Evolutionary conservation across 805 yeast species (phyloP), one percentile per base, ranked within the genome.

Genomic region (Candida nanaspora): DNA sequence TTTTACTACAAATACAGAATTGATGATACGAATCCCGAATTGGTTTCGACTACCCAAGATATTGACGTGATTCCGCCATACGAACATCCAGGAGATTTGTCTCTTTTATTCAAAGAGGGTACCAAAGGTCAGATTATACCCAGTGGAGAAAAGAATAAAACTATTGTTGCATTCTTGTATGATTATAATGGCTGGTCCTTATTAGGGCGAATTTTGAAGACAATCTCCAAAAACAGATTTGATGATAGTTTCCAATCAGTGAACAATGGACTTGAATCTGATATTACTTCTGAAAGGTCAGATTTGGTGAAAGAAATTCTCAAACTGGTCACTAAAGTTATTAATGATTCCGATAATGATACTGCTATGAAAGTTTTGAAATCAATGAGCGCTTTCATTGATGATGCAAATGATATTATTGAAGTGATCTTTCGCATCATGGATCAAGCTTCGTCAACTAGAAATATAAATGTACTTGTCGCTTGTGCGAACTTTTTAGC

Each of bases 131-230:
- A 82, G 48, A 60, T 86, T 3, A 59, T 89, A 25, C 80, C 86
- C 1, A 14, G 25, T 6, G 5, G 18, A 10, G 38, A 34, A 21
- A 34, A 35, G 28, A 16, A 26, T n/a, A 38, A 36, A 15, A 37
- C 36, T 7, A 50, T 74, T 15, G 83, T 84, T 3, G 72, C 86
- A 19, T 88, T 93, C 63, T 63, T 81, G 22, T 76, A 82, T 55
- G 70, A 72, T 3, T 87, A 80, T 56, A 85, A 80, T 53, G 97
- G 97, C 1, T 88, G 97, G 95, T 74, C 95, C 0, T 61, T 84
- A 22, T 51, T 91, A 15, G 97, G 97, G 2, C 72, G 95, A 51
- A 63, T 85, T 0, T 59, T 89, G 26, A 88, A 84, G 48, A 82
- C 82, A 47, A 60, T 82, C 9, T 66, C 75, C 1, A 65, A 62